These are phyloP conservation scores for Actinomucor elegans DNA, from an alignment of 371 early-diverging fungal genomes.

Conservation along the genomic window DNA sequence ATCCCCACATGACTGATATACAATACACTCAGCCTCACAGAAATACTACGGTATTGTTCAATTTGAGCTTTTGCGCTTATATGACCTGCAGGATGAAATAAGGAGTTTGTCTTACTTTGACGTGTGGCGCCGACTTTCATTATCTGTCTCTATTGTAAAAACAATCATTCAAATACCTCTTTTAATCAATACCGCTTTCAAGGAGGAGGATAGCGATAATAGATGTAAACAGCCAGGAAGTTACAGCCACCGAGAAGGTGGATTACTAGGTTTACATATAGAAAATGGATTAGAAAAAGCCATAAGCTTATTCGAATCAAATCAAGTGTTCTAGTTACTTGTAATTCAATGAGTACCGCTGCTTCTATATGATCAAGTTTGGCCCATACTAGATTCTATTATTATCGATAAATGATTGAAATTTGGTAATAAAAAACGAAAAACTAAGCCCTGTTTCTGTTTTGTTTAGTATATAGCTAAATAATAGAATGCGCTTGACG, in stretches of 20 bases:
- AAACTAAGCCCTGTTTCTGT: constrained; percentile 7
- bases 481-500: too few relatives aligned
- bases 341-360: too few relatives aligned
- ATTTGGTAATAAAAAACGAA: not conserved
- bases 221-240: too few relatives aligned
- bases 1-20: not conserved
- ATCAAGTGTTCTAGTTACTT: not conserved
- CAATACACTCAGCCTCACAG: constrained; percentile 44
- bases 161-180: constrained; percentile 55
- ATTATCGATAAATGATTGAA: not conserved
- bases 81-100: constrained; percentile 58
- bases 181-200: constrained; percentile 42
- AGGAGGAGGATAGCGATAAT: constrained; percentile 4
- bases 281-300: constrained; percentile 4
- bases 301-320: not conserved
- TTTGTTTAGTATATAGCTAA: too few relatives aligned
- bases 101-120: constrained; percentile 57
- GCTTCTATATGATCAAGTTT: too few relatives aligned
- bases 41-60: constrained; percentile 60
- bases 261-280: not conserved
- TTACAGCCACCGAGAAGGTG: too few relatives aligned
- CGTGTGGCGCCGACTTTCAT: constrained; percentile 56
- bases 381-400: too few relatives aligned
- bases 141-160: constrained; percentile 55
- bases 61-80: constrained; percentile 59